phyloP scores from a whole-genome alignment of 129 eudicot species.

The Pseudognaphalium luteoalbum region DNA sequence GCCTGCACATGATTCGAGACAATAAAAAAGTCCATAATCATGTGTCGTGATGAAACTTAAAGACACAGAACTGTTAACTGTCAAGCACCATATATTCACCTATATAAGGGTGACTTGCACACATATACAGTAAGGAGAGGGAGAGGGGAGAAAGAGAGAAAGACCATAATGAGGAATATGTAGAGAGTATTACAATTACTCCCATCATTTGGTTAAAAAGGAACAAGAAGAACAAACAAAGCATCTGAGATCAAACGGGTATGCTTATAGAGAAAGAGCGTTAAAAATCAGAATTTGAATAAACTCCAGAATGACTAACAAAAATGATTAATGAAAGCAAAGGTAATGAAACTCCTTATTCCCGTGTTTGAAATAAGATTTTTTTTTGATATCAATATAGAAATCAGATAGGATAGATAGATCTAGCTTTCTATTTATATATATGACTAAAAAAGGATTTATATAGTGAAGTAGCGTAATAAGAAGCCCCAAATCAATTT shows the following conservation, averaged over 20 bases:
- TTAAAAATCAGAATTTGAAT: conserved; percentile 5
- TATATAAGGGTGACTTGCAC: conserved; percentile 2
- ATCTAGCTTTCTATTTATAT: no score
- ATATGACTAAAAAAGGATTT: no score
- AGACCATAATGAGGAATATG: conserved; percentile 16
- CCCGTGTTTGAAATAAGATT: no score
- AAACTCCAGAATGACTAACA: conserved; percentile 4
- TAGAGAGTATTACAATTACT: conserved; percentile 2
- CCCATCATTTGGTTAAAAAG: not conserved
- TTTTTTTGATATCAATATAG: no score
- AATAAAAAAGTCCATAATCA: conserved; percentile 1
- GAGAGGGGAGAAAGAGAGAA: not conserved
- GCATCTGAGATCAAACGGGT: not conserved
- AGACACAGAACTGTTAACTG: not conserved
- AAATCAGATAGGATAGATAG: no score
- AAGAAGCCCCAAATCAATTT: no score
- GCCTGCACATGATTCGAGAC: conserved; percentile 51
- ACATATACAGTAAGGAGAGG: no score
- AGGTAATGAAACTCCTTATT: no score
- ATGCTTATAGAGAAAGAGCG: conserved; percentile 5
- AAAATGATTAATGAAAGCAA: not conserved
- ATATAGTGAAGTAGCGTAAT: no score
- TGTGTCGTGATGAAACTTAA: conserved; percentile 16
- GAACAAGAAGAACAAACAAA: conserved; percentile 6
- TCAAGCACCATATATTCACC: conserved; percentile 15